A percentile compares a stretch with the other conserved stretches of the same genome.
phyloP scores from a whole-genome alignment of 1,284 basidiomycete genomes.

The Cystobasidium sp. region DNA sequence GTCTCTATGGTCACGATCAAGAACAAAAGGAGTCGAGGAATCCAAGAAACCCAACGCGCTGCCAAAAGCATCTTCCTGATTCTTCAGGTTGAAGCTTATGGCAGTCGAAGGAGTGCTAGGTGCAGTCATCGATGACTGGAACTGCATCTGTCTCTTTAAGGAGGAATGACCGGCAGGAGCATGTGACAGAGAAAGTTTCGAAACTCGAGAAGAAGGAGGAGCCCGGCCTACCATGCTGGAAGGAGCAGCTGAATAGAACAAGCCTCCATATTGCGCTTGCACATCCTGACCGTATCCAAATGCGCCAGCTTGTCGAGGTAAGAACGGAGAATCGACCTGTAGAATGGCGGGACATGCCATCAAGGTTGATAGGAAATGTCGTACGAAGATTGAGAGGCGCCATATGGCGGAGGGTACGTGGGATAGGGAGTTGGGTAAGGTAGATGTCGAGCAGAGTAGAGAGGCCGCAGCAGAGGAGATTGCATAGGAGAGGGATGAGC shows the following conservation, averaged over 20 bases:
- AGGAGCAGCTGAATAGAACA: slow-evolving; percentile 16
- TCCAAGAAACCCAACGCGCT: background rate
- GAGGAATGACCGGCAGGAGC: background rate
- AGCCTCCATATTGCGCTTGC: slow-evolving; percentile 14
- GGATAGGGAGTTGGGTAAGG: slow-evolving; percentile 11
- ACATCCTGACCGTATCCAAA: background rate
- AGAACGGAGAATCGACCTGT: slow-evolving; percentile 2
- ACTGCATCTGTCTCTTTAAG: background rate
- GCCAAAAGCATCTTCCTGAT: background rate
- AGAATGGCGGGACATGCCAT: background rate
- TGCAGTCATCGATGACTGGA: background rate
- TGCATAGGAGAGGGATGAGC: slow-evolving; percentile 19
- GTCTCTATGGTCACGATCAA: background rate
- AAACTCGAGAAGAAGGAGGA: background rate
- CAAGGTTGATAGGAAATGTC: slow-evolving; percentile 5
- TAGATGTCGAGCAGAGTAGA: slow-evolving; percentile 4
- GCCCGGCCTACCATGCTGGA: slow-evolving; percentile 25
- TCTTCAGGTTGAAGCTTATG: background rate
- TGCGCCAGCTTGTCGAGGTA: background rate
- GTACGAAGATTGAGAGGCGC: background rate
- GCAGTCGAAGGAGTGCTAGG: slow-evolving; percentile 8
- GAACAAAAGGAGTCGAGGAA: background rate
- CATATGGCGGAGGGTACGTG: background rate
- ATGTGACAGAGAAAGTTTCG: background rate
- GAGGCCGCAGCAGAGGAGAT: background rate